These are phyloP conservation scores for Cryphonectria carpinicola DNA, from an alignment of 2,329 filamentous ascomycete species.

Conservation along the genomic window DNA sequence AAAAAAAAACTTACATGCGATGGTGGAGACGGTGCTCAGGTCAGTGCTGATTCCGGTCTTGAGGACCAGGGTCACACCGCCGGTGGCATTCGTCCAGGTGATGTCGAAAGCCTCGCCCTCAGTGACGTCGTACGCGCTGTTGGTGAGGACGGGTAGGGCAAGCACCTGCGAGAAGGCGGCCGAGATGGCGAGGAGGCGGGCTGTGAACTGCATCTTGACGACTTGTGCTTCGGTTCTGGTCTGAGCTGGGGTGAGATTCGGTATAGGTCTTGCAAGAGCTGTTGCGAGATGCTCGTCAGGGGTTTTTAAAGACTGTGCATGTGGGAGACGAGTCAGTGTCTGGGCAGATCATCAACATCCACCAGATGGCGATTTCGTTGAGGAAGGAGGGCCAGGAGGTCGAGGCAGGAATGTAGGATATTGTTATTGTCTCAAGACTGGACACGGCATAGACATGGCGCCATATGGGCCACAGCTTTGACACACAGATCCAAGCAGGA, in stretches of 20 bases:
- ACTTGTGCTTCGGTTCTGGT: conserved; percentile 15
- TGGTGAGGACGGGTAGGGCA: conserved; percentile 37
- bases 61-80: conserved; percentile 48
- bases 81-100: conserved; percentile 46
- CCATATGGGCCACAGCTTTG: conserved; percentile 3
- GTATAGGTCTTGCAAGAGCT: conserved; percentile 23
- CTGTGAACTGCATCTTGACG: conserved; percentile 49
- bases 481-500: not conserved
- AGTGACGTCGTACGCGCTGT: conserved; percentile 37
- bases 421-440: conserved; percentile 10
- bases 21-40: conserved; percentile 41
- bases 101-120: conserved; percentile 48
- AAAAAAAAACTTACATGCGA: conserved; percentile 41
- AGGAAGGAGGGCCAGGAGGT: not conserved
- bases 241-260: not conserved
- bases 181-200: conserved; percentile 41
- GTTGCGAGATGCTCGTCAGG: conserved; percentile 8
- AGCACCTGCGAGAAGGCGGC: conserved; percentile 37
- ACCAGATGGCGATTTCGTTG: not conserved
- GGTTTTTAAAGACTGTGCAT: not conserved
- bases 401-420: not conserved
- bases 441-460: not conserved
- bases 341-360: not conserved
- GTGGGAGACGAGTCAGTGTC: not conserved
- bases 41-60: conserved; percentile 42